phyloP scores from a whole-genome alignment of 139 green algal species.

The Chlorella vulgaris region DNA sequence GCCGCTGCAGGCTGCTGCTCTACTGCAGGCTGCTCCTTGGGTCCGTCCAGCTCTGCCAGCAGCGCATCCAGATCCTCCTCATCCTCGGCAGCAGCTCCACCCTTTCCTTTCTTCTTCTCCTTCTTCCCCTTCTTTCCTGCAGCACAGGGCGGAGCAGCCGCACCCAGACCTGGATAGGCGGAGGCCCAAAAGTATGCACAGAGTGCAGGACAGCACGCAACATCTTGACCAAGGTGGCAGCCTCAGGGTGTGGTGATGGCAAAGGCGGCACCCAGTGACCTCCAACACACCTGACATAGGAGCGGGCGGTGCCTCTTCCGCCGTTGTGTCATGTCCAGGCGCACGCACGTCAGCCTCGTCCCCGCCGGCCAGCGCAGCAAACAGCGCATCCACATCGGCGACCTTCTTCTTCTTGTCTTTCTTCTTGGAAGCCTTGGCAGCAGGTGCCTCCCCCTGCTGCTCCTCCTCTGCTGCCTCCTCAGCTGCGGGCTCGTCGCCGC shows the following conservation, averaged over 20 bases:
- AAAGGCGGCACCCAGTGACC: no score
- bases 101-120: constrained; percentile 54
- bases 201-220: no score
- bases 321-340: no score
- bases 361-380: constrained; percentile 65
- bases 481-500: not conserved
- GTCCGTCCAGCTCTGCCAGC: constrained; percentile 74
- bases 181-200: no score
- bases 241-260: no score
- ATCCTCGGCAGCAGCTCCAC: constrained; percentile 48
- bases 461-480: constrained; percentile 13
- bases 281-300: no score
- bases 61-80: constrained; percentile 73
- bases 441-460: constrained; percentile 28
- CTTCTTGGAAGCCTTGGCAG: constrained; percentile 38
- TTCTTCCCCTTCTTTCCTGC: constrained; percentile 53
- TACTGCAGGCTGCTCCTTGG: no score
- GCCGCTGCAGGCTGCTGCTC: constrained; percentile 2
- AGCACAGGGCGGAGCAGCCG: no score
- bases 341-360: constrained; percentile 13
- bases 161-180: no score
- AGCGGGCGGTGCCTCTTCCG: no score
- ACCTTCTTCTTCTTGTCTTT: constrained; percentile 64
- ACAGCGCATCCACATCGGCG: constrained; percentile 45
- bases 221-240: no score